These are phyloP conservation scores for Macaranga tanarius DNA, from an alignment of 441 rosid genomes.

Conservation along the genomic window DNA sequence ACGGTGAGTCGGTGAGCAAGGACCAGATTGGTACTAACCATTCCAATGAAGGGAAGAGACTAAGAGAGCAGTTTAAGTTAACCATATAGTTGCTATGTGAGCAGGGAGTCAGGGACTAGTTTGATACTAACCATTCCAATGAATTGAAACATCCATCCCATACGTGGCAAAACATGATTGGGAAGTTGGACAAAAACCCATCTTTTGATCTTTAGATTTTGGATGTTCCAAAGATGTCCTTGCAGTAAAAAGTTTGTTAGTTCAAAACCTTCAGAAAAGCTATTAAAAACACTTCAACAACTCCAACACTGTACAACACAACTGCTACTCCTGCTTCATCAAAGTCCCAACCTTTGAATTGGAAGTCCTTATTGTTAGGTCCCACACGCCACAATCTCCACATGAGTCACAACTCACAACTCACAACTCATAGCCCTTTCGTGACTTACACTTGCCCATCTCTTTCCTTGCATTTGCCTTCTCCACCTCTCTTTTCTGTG, in stretches of 20 bases:
- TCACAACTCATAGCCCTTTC: neutral
- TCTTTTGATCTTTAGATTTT: neutral
- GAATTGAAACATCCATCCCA: neutral
- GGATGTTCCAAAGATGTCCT: neutral
- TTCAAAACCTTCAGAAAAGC: neutral
- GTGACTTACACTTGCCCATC: constrained; percentile 2
- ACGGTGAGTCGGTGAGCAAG: no score
- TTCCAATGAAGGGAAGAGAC: no score
- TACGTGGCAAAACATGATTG: neutral
- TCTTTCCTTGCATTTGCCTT: neutral
- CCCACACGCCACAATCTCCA: neutral
- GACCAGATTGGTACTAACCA: no score
- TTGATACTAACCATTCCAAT: no score
- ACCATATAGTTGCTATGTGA: neutral
- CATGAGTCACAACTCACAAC: neutral
- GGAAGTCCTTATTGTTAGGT: neutral
- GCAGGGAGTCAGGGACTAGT: no score
- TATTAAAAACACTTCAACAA: neutral
- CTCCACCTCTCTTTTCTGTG: neutral
- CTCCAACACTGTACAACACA: neutral
- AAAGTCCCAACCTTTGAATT: no score
- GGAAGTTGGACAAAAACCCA: neutral
- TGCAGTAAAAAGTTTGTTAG: neutral
- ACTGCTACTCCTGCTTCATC: no score
- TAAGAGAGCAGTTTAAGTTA: no score